Percentiles rank a stretch among this genome's conserved stretches.
Conservation (phyloP, 129 eudicot genomes). For the Centrapalus pauciflorus region DNA sequence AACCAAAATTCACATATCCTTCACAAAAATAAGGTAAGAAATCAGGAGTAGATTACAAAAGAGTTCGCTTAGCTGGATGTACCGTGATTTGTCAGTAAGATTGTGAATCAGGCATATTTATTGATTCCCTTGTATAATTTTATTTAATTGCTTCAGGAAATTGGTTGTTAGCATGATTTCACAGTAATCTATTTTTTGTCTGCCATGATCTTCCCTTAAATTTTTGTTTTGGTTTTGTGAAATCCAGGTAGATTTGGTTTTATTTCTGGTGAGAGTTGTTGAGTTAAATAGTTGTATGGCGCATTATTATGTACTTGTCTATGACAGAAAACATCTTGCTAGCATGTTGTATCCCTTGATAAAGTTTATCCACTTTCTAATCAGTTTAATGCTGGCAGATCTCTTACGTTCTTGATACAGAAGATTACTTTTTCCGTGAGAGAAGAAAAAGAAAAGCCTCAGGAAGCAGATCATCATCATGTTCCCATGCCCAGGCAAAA, state of each 20-base stretch:
- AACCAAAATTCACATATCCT: neutral
- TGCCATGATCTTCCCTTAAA: neutral
- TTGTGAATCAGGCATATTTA: too few relatives aligned
- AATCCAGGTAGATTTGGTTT: neutral
- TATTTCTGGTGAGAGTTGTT: neutral
- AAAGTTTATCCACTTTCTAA: slow-evolving; percentile 15
- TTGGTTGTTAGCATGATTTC: too few relatives aligned
- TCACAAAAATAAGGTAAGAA: neutral
- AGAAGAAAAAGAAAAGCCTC: slow-evolving; percentile 32
- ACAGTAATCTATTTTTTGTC: neutral
- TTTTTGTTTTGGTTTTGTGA: neutral
- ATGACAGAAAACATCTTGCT: neutral
- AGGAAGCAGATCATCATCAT: slow-evolving; percentile 13
- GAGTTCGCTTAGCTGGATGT: too few relatives aligned
- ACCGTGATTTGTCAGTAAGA: neutral
- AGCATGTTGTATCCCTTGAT: slow-evolving; percentile 8
- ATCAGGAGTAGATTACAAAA: neutral
- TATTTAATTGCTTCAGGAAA: neutral
- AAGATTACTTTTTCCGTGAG: slow-evolving; percentile 64
- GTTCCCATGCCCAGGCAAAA: slow-evolving; percentile 25
- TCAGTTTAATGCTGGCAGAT: slow-evolving; percentile 52
- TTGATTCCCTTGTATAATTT: neutral
- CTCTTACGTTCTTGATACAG: slow-evolving; percentile 92
- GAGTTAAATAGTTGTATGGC: neutral
- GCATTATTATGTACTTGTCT: neutral